These are phyloP conservation scores for Grigorovia transvaalensis DNA, from an alignment of 805 yeast genomes.

Conservation along the genomic window DNA sequence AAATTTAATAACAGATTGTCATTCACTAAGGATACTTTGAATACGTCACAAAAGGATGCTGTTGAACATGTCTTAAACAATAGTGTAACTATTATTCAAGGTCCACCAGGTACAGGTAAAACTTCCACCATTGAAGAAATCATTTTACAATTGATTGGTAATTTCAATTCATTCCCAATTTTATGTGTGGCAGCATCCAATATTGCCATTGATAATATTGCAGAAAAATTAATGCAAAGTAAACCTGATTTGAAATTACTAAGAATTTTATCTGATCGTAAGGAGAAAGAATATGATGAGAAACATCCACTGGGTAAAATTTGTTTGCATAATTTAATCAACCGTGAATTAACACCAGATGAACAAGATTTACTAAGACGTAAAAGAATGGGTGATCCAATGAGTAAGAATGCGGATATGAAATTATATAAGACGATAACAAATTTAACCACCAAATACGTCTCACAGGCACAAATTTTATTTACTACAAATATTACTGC, in stretches of 20 bases:
- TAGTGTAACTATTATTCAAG: constrained; percentile 51
- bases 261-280: constrained; percentile 49
- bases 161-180: constrained; percentile 49
- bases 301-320: constrained; percentile 49
- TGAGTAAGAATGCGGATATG: constrained; percentile 39
- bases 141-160: constrained; percentile 43
- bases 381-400: constrained; percentile 34
- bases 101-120: constrained; percentile 80
- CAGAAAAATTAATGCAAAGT: constrained; percentile 48
- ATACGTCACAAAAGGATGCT: constrained; percentile 50
- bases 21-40: constrained; percentile 40
- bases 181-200: constrained; percentile 69
- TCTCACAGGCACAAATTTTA: constrained; percentile 58
- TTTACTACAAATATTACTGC: constrained; percentile 67
- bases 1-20: constrained; percentile 45
- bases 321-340: constrained; percentile 54
- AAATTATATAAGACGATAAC: constrained; percentile 38
- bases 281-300: constrained; percentile 49
- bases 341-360: constrained; percentile 37
- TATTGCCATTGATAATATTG: constrained; percentile 67
- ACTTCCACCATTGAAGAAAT: constrained; percentile 63
- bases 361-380: constrained; percentile 36
- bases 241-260: constrained; percentile 40
- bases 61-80: constrained; percentile 42
- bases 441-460: constrained; percentile 38